phyloP scores from a whole-genome alignment of 2,329 filamentous ascomycete species.

The Trichoderma semiorbis region DNA sequence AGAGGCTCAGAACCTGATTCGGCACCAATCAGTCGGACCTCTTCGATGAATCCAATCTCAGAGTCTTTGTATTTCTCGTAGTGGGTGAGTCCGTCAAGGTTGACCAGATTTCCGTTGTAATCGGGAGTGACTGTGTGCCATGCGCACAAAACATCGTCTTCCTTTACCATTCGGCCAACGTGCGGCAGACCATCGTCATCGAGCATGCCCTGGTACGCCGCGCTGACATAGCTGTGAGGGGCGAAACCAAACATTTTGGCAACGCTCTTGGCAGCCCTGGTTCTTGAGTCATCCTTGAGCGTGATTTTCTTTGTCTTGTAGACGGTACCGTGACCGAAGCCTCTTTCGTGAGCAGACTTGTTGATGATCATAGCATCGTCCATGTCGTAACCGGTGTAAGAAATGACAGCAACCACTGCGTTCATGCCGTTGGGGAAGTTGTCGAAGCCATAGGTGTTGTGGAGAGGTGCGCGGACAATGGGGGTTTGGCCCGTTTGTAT shows the following conservation, averaged over 20 bases:
- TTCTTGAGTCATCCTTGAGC: constrained; percentile 73
- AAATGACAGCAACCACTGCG: constrained; percentile 93
- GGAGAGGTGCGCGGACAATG: constrained; percentile 83
- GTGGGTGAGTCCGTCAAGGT: constrained; percentile 80
- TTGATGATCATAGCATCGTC: constrained; percentile 99
- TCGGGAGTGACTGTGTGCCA: constrained; percentile 86
- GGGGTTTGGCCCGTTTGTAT: constrained; percentile 95
- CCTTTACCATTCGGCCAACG: constrained; percentile 71
- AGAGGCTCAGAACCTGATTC: constrained; percentile 79
- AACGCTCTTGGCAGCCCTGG: constrained; percentile 63
- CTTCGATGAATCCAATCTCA: constrained; percentile 85
- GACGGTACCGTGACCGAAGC: constrained; percentile 92
- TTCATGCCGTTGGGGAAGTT: constrained; percentile 98
- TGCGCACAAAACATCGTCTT: constrained; percentile 82
- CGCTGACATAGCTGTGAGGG: constrained; percentile 68
- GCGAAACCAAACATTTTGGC: constrained; percentile 90
- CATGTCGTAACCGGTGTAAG: constrained; percentile 99
- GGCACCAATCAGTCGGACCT: constrained; percentile 84
- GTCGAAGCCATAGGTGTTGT: constrained; percentile 95
- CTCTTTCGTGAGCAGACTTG: constrained; percentile 92
- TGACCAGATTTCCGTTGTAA: constrained; percentile 72
- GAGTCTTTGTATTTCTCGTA: constrained; percentile 93
- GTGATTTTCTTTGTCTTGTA: constrained; percentile 96
- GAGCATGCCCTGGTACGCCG: constrained; percentile 66
- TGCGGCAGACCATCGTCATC: constrained; percentile 85